Conservation (phyloP, 495 filamentous ascomycete species). For the Penicillium herquei region DNA sequence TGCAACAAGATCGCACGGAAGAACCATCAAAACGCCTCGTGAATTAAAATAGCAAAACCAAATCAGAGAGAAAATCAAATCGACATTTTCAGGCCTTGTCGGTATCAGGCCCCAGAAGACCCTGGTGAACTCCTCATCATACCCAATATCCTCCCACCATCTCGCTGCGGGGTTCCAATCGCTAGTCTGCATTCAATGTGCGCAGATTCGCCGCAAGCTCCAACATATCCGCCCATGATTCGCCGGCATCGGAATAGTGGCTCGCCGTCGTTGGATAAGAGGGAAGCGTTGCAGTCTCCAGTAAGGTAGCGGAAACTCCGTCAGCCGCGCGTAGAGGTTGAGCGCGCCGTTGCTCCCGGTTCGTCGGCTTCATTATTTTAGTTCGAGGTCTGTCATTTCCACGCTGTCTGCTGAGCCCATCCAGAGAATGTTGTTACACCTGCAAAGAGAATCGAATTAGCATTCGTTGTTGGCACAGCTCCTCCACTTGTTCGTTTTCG, state of each 20-base stretch:
- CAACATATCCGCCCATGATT: neutral
- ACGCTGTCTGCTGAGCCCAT: conserved; percentile 64
- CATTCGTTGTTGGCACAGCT: conserved; percentile 1
- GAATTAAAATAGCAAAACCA: conserved; percentile 19
- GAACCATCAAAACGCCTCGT: conserved; percentile 27
- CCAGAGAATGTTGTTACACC: conserved; percentile 96
- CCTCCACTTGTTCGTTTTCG: neutral
- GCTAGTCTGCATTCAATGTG: neutral
- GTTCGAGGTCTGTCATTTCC: conserved; percentile 54
- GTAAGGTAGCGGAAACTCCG: neutral
- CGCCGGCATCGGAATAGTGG: neutral
- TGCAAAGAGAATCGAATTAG: conserved; percentile 34
- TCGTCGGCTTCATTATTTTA: conserved; percentile 31
- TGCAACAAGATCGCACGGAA: conserved; percentile 19
- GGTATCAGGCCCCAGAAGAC: neutral
- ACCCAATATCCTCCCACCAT: neutral
- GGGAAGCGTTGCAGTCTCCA: neutral
- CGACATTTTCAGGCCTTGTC: neutral
- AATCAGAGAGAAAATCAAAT: conserved; percentile 4
- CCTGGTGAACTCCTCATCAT: neutral
- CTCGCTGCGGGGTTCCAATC: neutral
- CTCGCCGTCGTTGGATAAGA: neutral
- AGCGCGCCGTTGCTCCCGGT: neutral
- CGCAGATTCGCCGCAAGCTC: neutral
- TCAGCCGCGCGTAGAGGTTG: neutral